Evolutionary conservation across 2,329 filamentous ascomycete species (phyloP).

Genomic region (Fusarium dimerum): DNA sequence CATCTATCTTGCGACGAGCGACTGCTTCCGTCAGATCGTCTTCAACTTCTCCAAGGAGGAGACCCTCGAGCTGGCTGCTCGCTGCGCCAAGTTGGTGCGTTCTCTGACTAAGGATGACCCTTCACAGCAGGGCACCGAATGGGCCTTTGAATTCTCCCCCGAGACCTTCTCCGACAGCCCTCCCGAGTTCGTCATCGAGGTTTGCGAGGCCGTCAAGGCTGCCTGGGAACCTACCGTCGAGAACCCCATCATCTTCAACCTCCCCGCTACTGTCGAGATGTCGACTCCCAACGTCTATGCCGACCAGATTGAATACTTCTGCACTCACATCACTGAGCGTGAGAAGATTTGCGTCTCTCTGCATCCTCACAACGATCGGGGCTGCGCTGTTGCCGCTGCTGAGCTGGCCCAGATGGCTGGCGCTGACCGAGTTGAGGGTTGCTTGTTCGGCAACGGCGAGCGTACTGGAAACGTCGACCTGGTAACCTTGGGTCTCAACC

Average conservation of each 20-base stretch:
- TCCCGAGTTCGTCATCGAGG: slow-evolving; percentile 76
- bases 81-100: slow-evolving; percentile 82
- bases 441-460: slow-evolving; percentile 89
- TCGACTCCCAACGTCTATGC: slow-evolving; percentile 93
- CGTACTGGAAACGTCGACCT: slow-evolving; percentile 94
- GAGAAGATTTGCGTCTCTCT: slow-evolving; percentile 88
- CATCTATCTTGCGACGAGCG: slow-evolving; percentile 93
- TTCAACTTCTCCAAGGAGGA: slow-evolving; percentile 86
- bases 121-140: slow-evolving; percentile 58
- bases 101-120: slow-evolving; percentile 85
- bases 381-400: slow-evolving; percentile 84
- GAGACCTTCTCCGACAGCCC: slow-evolving; percentile 90
- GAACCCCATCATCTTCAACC: slow-evolving; percentile 91
- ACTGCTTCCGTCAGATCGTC: slow-evolving; percentile 89
- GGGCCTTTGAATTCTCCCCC: slow-evolving; percentile 82
- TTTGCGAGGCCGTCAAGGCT: slow-evolving; percentile 91
- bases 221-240: slow-evolving; percentile 84
- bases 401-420: slow-evolving; percentile 96
- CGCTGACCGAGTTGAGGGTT: slow-evolving; percentile 91
- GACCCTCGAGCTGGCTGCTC: slow-evolving; percentile 77
- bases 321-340: slow-evolving; percentile 77
- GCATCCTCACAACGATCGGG: slow-evolving; percentile 93
- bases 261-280: slow-evolving; percentile 95
- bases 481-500: slow-evolving; percentile 87
- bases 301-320: slow-evolving; percentile 96